These are phyloP conservation scores for Trichosporon inkin DNA, from an alignment of 1,284 basidiomycete species.

Conservation along the genomic window DNA sequence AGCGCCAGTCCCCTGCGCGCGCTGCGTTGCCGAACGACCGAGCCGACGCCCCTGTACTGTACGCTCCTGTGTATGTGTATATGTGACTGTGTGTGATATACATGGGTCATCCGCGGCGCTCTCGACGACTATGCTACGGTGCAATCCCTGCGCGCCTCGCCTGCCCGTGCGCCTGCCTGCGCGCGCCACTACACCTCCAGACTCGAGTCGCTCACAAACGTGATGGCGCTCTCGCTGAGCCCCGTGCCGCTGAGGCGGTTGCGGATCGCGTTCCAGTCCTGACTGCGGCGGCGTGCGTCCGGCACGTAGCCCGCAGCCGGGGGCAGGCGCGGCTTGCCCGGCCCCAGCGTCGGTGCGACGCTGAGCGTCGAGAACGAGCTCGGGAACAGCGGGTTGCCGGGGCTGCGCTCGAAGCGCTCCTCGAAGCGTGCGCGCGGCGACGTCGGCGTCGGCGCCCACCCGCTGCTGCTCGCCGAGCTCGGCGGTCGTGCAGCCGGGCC, in stretches of 20 bases:
- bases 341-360: conserved; percentile 42
- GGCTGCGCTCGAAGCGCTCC: conserved; percentile 38
- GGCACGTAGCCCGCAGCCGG: background rate
- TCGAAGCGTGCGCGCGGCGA: background rate
- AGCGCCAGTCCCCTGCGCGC: too few species aligned
- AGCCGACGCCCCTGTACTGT: too few species aligned
- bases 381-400: conserved; percentile 46
- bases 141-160: too few species aligned
- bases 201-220: conserved; percentile 39
- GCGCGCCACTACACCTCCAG: conserved; percentile 3
- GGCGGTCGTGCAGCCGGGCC: too few species aligned
- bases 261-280: background rate
- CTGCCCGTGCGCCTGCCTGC: too few species aligned
- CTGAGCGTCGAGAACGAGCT: conserved; percentile 39
- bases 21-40: too few species aligned
- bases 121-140: too few species aligned
- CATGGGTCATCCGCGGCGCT: too few species aligned
- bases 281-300: background rate
- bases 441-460: background rate
- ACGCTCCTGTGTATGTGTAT: too few species aligned
- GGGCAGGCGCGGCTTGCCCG: background rate
- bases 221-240: conserved; percentile 49
- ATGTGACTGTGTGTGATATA: too few species aligned
- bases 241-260: conserved; percentile 33
- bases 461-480: background rate